phyloP scores from a whole-genome alignment of 306 rosid genomes.

The Gillenia trifoliata region DNA sequence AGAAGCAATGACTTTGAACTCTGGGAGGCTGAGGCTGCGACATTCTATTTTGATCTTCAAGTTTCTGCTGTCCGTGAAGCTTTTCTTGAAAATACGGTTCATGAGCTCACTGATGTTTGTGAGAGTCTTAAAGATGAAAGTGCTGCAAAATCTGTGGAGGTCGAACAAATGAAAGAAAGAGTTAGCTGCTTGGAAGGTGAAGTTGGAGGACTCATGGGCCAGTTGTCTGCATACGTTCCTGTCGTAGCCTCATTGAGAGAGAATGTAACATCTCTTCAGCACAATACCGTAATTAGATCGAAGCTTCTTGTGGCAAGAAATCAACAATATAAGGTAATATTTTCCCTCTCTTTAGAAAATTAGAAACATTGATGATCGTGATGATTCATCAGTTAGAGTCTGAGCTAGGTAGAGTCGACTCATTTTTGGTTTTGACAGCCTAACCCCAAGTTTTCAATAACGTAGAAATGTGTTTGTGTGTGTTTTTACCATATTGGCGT shows the following conservation, averaged over 20 bases:
- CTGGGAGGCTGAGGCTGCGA: constrained; percentile 92
- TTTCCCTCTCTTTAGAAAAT: constrained; percentile 8
- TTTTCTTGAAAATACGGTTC: constrained; percentile 73
- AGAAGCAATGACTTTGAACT: constrained; percentile 72
- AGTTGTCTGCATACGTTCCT: constrained; percentile 70
- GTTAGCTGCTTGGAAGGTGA: constrained; percentile 59
- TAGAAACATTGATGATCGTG: not conserved
- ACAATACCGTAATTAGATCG: constrained; percentile 38
- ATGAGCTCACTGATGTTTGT: constrained; percentile 71
- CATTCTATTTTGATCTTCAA: constrained; percentile 90
- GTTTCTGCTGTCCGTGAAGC: constrained; percentile 75
- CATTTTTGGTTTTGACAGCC: not conserved
- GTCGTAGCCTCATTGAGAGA: constrained; percentile 66
- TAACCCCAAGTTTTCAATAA: not conserved
- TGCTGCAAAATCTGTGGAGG: constrained; percentile 51
- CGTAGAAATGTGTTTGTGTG: not conserved
- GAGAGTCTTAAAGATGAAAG: constrained; percentile 59
- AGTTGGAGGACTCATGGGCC: constrained; percentile 54
- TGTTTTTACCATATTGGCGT: not conserved
- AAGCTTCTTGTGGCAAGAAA: constrained; percentile 24
- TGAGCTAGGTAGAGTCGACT: not conserved
- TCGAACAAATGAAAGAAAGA: constrained; percentile 52
- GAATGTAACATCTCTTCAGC: constrained; percentile 74
- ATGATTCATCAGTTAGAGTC: not conserved
- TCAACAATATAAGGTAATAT: constrained; percentile 44